Evolutionary conservation across 2,329 filamentous ascomycete species (phyloP).

Genomic region (Pseudocercospora macadamiae): DNA sequence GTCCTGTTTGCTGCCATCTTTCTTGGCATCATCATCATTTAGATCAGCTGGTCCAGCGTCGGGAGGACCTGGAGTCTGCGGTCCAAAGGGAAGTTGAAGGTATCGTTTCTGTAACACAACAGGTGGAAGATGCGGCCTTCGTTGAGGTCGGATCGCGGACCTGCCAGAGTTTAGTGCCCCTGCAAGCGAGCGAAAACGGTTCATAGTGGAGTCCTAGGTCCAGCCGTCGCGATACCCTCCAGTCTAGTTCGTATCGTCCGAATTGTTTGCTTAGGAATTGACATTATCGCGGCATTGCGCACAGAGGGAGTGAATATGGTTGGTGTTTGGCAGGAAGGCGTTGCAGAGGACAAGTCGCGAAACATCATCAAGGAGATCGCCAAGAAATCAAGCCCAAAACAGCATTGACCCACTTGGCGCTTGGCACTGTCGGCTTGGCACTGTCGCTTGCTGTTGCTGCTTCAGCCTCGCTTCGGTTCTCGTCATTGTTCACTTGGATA

Average conservation of each 20-base stretch:
- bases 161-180: constrained; percentile 11
- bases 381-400: too few species aligned
- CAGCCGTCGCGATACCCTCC: not conserved
- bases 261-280: not conserved
- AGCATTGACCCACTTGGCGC: too few species aligned
- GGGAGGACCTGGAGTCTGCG: constrained; percentile 25
- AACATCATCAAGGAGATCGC: not conserved
- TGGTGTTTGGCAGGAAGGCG: not conserved
- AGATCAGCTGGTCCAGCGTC: constrained; percentile 23
- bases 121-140: not conserved
- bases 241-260: not conserved
- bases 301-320: not conserved
- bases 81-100: constrained; percentile 19
- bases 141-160: constrained; percentile 12
- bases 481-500: too few species aligned
- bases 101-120: constrained; percentile 11
- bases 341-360: not conserved
- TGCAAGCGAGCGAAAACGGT: constrained; percentile 17
- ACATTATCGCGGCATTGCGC: constrained; percentile 1
- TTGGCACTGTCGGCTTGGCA: too few species aligned
- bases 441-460: too few species aligned
- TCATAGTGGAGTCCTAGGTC: constrained; percentile 9
- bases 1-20: constrained; percentile 13
- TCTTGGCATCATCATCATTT: constrained; percentile 20
- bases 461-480: too few species aligned